phyloP scores from a whole-genome alignment of 164 flowering plant species.

The Stephania cephalantha region DNA sequence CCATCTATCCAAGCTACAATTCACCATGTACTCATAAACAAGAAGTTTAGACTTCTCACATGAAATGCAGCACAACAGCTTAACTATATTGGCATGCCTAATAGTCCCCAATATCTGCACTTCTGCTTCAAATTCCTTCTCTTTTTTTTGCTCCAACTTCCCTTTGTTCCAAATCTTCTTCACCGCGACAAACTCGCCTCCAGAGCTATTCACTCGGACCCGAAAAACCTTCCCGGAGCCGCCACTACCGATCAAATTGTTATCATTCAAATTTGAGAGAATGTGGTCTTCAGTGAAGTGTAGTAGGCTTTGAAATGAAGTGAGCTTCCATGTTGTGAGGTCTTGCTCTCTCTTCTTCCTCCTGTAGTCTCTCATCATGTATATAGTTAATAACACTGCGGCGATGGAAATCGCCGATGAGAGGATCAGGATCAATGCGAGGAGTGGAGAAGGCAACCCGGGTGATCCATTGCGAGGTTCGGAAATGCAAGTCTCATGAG shows the following conservation, averaged over 20 bases:
- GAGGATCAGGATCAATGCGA: slow-evolving; percentile 30
- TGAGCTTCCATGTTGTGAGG: slow-evolving; percentile 51
- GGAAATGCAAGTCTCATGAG: slow-evolving; percentile 7
- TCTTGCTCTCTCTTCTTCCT: slow-evolving; percentile 27
- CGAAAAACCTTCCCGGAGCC: slow-evolving; percentile 78
- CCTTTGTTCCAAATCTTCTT: slow-evolving; percentile 55
- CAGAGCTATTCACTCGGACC: slow-evolving; percentile 21
- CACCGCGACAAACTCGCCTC: slow-evolving; percentile 54
- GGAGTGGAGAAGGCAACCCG: slow-evolving; percentile 15
- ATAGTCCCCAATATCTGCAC: slow-evolving; percentile 60
- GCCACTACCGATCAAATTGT: slow-evolving; percentile 66
- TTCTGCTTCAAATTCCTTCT: slow-evolving; percentile 66
- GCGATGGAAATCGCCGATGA: slow-evolving; percentile 17
- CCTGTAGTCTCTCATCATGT: slow-evolving; percentile 26
- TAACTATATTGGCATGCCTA: slow-evolving; percentile 71
- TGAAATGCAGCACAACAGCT: slow-evolving; percentile 69
- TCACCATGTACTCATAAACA: slow-evolving; percentile 52
- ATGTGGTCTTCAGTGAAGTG: slow-evolving; percentile 49
- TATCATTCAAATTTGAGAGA: slow-evolving; percentile 44
- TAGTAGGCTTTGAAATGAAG: slow-evolving; percentile 57
- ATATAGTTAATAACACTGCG: slow-evolving; percentile 15
- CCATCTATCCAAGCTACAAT: slow-evolving; percentile 69
- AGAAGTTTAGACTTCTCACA: slow-evolving; percentile 34
- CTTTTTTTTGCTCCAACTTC: slow-evolving; percentile 34
- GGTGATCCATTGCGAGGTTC: no score